phyloP scores from a whole-genome alignment of 2,329 filamentous ascomycete species.

The Trichoderma polysporum region DNA sequence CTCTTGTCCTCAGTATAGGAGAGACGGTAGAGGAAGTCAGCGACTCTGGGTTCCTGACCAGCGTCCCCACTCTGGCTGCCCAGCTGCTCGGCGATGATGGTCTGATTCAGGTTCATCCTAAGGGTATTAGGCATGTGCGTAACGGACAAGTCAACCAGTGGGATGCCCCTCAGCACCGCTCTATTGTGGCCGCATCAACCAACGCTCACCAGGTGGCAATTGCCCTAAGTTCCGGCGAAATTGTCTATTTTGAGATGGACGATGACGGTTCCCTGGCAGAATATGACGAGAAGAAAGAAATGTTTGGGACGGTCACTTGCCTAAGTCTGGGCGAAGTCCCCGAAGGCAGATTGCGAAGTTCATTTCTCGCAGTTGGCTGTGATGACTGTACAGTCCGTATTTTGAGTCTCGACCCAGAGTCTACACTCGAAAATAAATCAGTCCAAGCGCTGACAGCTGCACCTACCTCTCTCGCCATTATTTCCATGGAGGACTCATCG shows the following conservation, averaged over 20 bases:
- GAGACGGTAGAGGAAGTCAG: slow-evolving; percentile 96
- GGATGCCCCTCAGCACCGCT: slow-evolving; percentile 88
- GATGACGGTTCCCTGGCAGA: slow-evolving; percentile 85
- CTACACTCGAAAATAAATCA: slow-evolving; percentile 88
- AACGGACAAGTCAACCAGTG: slow-evolving; percentile 83
- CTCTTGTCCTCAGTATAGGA: slow-evolving; percentile 89
- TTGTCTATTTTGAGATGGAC: slow-evolving; percentile 98
- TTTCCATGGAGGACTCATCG: slow-evolving; percentile 92
- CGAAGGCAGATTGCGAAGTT: slow-evolving; percentile 82
- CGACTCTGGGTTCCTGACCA: slow-evolving; percentile 87
- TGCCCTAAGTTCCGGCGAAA: slow-evolving; percentile 91
- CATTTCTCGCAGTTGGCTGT: slow-evolving; percentile 92
- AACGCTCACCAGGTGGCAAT: slow-evolving; percentile 93
- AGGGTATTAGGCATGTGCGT: slow-evolving; percentile 88
- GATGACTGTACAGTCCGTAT: slow-evolving; percentile 96
- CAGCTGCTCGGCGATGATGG: slow-evolving; percentile 93
- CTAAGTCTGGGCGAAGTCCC: slow-evolving; percentile 93
- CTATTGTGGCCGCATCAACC: slow-evolving; percentile 90
- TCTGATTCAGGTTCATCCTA: slow-evolving; percentile 92
- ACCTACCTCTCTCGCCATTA: slow-evolving; percentile 84
- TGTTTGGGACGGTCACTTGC: slow-evolving; percentile 93
- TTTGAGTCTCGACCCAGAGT: slow-evolving; percentile 83
- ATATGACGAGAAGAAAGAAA: slow-evolving; percentile 91
- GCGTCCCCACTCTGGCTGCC: slow-evolving; percentile 85
- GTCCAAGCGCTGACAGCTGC: slow-evolving; percentile 91